Base-by-base conservation (phyloP, 345 rosid species). In the Citrus medica region DNA sequence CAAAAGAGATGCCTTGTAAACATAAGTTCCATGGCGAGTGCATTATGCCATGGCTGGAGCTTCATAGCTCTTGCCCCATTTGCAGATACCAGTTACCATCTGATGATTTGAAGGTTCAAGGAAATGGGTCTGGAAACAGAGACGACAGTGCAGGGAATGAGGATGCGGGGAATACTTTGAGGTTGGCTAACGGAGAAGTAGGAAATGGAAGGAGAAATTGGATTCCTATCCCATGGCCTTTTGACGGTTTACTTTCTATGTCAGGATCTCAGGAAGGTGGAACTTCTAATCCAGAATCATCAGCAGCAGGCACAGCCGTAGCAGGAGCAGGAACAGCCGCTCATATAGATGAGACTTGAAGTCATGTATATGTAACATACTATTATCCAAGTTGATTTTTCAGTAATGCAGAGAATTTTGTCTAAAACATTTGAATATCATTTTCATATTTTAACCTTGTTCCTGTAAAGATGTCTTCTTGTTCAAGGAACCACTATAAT, bases 31-130 rank as follows among this genome's bases (percentile, higher is more conserved):
- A 91, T 73, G n/a, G 28, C 27, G 78, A 9, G 6, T 91, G 95
- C 38, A 86, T 91, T 74, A 35, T 79, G 61, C 88, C 90, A 0
- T 91, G 95, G 95, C 90, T 91, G 0, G 86, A 85, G 66, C 84
- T 84, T 70, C 93, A 89, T 68, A 81, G 92, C 69, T 88, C 93
- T 24, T 92, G 93, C 73, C 93, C 95, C 0, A 79, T 90, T 59
- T 90, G 93, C 79, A 82, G 93, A 71, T 85, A 66, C 77, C 81
- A 81, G 46, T 78, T 88, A 56, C 88, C 85, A 40, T 62, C 64
- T 35, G 84, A 85, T 61, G 77, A 83, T 24, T 70, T 81, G 13
- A 79, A 66, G 74, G 64, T 32, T 22, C 79, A 79, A 69, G 62
- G 65, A 58, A 80, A 80, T 48, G 17, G 59, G 46, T 5, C 32